Evolutionary conservation across 2,329 filamentous ascomycete species (phyloP), one percentile per base, ranked within the genome.

Genomic region (Aspergillus awamori): DNA sequence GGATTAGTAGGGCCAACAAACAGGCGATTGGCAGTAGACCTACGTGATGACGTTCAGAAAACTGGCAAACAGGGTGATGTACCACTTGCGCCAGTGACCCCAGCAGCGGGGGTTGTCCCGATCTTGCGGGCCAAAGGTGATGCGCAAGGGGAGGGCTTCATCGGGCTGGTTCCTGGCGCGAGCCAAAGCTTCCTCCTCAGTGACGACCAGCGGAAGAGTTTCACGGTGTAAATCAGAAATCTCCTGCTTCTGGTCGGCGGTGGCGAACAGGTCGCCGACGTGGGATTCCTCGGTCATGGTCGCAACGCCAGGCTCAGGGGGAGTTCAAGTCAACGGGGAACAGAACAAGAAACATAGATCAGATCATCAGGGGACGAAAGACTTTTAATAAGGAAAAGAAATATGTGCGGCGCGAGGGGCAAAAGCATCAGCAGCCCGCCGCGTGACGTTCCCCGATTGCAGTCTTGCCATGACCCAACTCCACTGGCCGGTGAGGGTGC

Each of bases 61-160:
- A 60, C 78, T 75, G 20, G 73, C 75, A n/a, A 80, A 67, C 33
- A 70, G 66, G 5, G 76, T 79, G 41, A 79, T 79, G 61, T 77
- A 79, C 77, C 77, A 80, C 60, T 77, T 77, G 28, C 71, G 71
- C 63, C 62, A 70, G 45, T 69, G 71, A 2, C 74, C 70, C 75
- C 77, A 81, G 48, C 78, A 74, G 38, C 76, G 71, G 8, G 79
- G 79, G 58, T 79, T 79, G 33, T 79, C 76, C 7, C 36, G 56
- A 38, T 73, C 71, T 7, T 63, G 47, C 5, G 49, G 36, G 6
- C 54, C 60, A 33, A 69, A 73, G 2, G 62, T 65, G 15, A 72
- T 60, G 20, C 63, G 53, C 33, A 73, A 65, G 2, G 69, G 69
- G 4, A 71, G 51, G 0, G 70, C 69, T 5, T 69, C 65, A 20